Evolutionary conservation across 306 rosid species (phyloP).

Genomic region (Canavalia gladiata): DNA sequence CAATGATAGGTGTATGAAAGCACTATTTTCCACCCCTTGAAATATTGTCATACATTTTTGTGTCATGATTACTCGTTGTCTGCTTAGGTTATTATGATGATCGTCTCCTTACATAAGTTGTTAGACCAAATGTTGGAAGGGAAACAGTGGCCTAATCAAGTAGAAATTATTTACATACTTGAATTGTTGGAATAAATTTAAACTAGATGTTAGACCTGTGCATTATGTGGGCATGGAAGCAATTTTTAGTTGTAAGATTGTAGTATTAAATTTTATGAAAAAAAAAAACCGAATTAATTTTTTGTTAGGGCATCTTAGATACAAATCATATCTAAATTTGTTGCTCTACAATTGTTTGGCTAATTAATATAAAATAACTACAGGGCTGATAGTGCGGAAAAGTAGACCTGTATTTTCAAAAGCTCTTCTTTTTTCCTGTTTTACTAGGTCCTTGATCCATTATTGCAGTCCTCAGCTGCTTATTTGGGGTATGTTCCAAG

Average conservation of each 20-base stretch:
- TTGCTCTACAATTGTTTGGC: not conserved
- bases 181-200: not conserved
- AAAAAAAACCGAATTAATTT: not conserved
- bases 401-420: not conserved
- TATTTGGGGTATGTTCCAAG: not conserved
- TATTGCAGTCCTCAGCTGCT: not conserved
- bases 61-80: not conserved
- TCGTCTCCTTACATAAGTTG: not conserved
- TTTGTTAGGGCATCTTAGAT: not conserved
- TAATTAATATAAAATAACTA: not conserved
- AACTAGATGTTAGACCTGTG: not conserved
- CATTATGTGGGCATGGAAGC: not conserved
- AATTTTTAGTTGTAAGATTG: not conserved
- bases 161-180: not conserved
- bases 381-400: not conserved
- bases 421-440: not conserved
- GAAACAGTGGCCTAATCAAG: not conserved
- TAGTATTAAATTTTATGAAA: not conserved
- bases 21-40: not conserved
- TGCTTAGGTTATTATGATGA: not conserved
- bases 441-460: not conserved
- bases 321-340: no score
- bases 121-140: conserved; percentile 16
- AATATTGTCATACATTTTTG: not conserved
- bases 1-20: not conserved